Base-by-base conservation (phyloP, 345 rosid genomes). In the Trapa incisa region DNA sequence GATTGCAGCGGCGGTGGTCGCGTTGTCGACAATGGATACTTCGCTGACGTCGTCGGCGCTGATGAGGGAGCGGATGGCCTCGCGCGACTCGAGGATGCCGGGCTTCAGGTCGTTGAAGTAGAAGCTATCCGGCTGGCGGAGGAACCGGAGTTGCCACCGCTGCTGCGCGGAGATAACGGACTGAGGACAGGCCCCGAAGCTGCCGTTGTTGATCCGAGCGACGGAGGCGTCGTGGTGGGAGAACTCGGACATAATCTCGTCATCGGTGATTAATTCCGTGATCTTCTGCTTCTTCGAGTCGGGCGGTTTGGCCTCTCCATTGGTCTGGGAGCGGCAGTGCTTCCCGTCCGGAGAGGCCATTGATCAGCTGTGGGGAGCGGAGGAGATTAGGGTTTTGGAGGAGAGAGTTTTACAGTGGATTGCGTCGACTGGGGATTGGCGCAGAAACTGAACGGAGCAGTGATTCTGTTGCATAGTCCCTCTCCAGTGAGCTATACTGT, bases 1-100 rank as follows among this genome's bases (percentile, higher is more conserved):
- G 58, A 92, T 87, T 1, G 98, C 89, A 0, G 83, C 98, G 4
- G 98, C 96, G 11, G 98, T 89, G 65, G 98, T 89, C 38, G 93
- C 98, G 82, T 89, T 92, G 63, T 92, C 98, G 17, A 92, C 96
- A 65, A 92, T 76, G 2, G 96, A 89, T 77, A 92, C 71, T 42
- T 92, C 96, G 2, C 80, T 82, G 12, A 82, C 86, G 67, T 84
- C 81, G 29, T 80, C 86, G 5, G 98, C 96, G 76, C 89, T 92
- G 76, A 92, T 76, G 11, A 92, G 65, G 8, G 80, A 67, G 61
- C 74, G 80, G 70, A 92, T 75, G 4, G 74, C 67, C 15, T 74
- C 56, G 58, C 98, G 80, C 0, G 98, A 92, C 11, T 72, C 70
- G 48, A 85, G 74, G 73, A 89, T 76, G n/a, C 83, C 79, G 13